A percentile compares a stretch with the other conserved stretches of the same genome.
phyloP scores from a whole-genome alignment of 1,284 basidiomycete species.

The Taiwanofungus camphoratus region DNA sequence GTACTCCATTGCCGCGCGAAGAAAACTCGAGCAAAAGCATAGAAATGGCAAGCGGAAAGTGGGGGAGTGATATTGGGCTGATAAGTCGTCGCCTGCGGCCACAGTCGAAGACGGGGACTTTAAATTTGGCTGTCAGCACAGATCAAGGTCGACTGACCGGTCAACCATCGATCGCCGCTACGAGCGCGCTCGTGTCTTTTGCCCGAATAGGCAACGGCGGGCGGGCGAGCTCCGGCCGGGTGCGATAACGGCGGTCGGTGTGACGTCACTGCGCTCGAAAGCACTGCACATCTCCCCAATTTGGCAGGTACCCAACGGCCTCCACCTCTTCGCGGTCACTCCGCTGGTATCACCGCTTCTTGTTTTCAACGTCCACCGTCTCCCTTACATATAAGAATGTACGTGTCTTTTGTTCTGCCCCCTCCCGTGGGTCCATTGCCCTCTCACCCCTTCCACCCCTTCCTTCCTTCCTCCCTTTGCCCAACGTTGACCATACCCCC shows the following conservation, averaged over 20 bases:
- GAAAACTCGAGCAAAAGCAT: conserved; percentile 6
- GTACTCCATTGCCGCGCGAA: neutral
- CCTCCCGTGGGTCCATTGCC: neutral
- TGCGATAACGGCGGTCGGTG: neutral
- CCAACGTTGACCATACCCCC: neutral
- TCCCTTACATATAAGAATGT: neutral
- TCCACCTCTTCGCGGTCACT: neutral
- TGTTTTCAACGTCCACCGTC: neutral
- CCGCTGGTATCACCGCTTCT: neutral
- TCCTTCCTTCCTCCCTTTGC: neutral
- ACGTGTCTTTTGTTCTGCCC: neutral
- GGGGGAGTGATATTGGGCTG: conserved; percentile 22
- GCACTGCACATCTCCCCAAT: neutral
- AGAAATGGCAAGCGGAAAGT: conserved; percentile 13
- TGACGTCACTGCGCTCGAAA: neutral
- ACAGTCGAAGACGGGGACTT: no score
- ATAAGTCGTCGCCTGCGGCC: no score
- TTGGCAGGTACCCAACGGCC: neutral
- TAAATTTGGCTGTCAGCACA: no score
- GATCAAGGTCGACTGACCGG: no score
- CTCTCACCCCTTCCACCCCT: neutral
- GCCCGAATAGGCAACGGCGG: neutral
- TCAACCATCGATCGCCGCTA: no score
- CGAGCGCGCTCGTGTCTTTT: neutral
- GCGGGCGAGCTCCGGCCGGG: no score